Percentiles rank a stretch among this genome's conserved stretches.
Evolutionary conservation across 1,284 basidiomycete genomes (phyloP).

Genomic region (Kwoniella shivajii): DNA sequence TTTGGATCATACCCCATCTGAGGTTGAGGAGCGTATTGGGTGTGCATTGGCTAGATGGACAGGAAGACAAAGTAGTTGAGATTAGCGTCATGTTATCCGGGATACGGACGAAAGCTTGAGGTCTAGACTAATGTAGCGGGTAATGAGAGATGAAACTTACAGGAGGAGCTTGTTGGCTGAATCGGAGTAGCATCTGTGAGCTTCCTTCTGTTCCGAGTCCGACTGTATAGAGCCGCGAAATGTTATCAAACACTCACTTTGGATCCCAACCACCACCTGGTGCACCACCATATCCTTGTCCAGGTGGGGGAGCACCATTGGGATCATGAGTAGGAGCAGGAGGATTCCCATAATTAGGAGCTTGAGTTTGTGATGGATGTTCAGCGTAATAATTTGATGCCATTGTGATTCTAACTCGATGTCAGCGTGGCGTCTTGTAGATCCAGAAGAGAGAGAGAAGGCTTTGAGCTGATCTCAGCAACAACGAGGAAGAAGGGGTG

Average conservation of each 20-base stretch:
- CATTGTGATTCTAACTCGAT: background rate
- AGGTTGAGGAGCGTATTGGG: conserved; percentile 16
- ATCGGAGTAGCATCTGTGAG: background rate
- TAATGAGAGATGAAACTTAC: background rate
- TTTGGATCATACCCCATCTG: conserved; percentile 3
- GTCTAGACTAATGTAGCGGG: background rate
- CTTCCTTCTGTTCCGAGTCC: background rate
- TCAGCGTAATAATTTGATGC: conserved; percentile 4
- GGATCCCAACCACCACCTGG: background rate
- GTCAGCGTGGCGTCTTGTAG: no score
- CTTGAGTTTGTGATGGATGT: background rate
- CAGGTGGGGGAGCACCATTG: background rate
- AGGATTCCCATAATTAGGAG: background rate
- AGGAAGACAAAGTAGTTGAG: background rate
- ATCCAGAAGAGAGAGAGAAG: no score
- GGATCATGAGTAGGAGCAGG: background rate
- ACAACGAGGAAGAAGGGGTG: no score
- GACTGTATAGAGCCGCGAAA: background rate
- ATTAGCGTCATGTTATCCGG: no score
- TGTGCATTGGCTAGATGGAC: background rate
- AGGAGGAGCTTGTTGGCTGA: conserved; percentile 18
- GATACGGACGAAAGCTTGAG: background rate
- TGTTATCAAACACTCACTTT: background rate
- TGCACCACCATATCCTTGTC: background rate
- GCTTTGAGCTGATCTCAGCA: no score